Base-by-base conservation (phyloP, 768 basidiomycete species). In the Tricholoma terreum region DNA sequence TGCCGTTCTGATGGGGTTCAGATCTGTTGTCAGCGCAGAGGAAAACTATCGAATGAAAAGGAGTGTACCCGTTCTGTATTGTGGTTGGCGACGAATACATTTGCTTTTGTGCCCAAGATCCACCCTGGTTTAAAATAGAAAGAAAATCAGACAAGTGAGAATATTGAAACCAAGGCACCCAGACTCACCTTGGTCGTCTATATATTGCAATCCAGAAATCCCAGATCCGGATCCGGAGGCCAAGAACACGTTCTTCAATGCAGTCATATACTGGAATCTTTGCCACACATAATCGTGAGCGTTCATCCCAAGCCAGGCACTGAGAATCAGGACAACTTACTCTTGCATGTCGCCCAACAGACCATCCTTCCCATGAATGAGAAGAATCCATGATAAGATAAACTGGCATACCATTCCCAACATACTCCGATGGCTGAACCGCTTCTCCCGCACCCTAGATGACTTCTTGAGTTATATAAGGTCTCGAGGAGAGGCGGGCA, bases 271-370 rank as follows among this genome's bases (percentile, higher is more conserved):
- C 33, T 86, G 76, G 71, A 89, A 88, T 56, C 80, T 80, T 3
- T 27, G 45, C 31, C 12, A 15, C 21, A 40, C n/a, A 12, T 52
- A 2, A 3, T 36, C 11, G 27, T 10, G 17, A n/a, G n/a, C n/a
- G n/a, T n/a, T n/a, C n/a, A n/a, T n/a, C n/a, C 3, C 24, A 34
- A 21, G 14, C n/a, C n/a, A n/a, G n/a, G n/a, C n/a, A n/a, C n/a
- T n/a, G n/a, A n/a, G n/a, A n/a, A n/a, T 5, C 8, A 14, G 52
- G 2, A 35, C 15, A 2, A 66, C 72, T 40, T 35, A 79, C 85
- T 88, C 86, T 72, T 87, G 84, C 2, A 86, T 85, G 63, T 86
- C 84, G 10, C 83, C 81, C 75, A 49, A n/a, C n/a, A n/a, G n/a
- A n/a, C n/a, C 10, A 21, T 22, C 40, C 6, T 6, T 6, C 2